Conservation (phyloP, 768 basidiomycete species). For the Mrakia hoshinonis region DNA sequence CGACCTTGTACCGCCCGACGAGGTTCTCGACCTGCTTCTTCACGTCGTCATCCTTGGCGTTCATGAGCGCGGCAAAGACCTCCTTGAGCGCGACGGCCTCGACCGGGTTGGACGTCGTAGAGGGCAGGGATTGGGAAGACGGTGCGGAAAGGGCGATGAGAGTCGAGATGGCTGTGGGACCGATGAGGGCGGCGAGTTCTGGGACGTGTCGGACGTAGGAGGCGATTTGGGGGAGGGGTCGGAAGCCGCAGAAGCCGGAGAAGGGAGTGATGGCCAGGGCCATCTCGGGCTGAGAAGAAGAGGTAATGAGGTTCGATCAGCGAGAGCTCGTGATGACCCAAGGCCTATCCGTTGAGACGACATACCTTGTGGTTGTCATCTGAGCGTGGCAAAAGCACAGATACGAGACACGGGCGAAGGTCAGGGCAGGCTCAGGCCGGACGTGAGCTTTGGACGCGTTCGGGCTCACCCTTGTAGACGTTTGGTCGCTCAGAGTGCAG, state of each 20-base stretch:
- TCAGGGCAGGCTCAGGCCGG: background rate
- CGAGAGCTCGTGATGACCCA: no score
- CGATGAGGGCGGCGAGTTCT: slow-evolving; percentile 67
- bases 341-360: background rate
- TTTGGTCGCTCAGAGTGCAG: slow-evolving; percentile 62
- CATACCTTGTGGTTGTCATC: slow-evolving; percentile 82
- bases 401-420: background rate
- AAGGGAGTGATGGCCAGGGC: slow-evolving; percentile 91
- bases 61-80: slow-evolving; percentile 79
- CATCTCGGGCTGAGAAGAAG: slow-evolving; percentile 65
- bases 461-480: slow-evolving; percentile 76
- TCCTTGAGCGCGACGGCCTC: slow-evolving; percentile 59
- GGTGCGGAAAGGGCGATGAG: slow-evolving; percentile 46
- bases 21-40: slow-evolving; percentile 52
- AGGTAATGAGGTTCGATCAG: no score
- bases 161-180: slow-evolving; percentile 44
- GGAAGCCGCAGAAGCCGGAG: slow-evolving; percentile 83
- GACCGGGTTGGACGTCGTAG: slow-evolving; percentile 41
- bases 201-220: slow-evolving; percentile 58
- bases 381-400: slow-evolving; percentile 29
- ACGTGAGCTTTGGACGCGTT: background rate
- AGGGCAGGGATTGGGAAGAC: slow-evolving; percentile 34
- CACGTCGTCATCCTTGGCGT: slow-evolving; percentile 48
- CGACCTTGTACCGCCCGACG: slow-evolving; percentile 52
- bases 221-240: slow-evolving; percentile 66